Percentiles rank a stretch among this genome's conserved stretches.
phyloP scores from a whole-genome alignment of 768 basidiomycete genomes.

The Suillus clintonianus region DNA sequence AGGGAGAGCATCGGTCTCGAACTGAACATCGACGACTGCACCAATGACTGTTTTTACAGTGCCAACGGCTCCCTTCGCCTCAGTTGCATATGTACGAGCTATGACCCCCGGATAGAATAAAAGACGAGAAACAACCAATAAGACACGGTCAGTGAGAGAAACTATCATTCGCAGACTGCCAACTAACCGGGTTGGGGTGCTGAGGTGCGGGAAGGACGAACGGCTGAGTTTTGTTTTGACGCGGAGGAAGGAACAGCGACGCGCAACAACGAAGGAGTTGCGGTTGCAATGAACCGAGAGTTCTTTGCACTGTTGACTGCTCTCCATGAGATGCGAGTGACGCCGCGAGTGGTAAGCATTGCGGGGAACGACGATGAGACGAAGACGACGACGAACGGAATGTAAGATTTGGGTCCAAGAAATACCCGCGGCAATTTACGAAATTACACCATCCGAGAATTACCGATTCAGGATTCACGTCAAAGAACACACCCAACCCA shows the following conservation, averaged over 20 bases:
- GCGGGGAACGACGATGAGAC: constrained; percentile 39
- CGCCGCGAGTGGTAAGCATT: constrained; percentile 87
- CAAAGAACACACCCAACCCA: neutral
- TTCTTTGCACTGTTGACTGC: constrained; percentile 74
- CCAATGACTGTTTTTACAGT: constrained; percentile 98
- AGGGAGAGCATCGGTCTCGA: constrained; percentile 87
- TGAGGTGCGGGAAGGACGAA: constrained; percentile 52
- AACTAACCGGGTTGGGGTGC: constrained; percentile 55
- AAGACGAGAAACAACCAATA: neutral
- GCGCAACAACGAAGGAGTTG: constrained; percentile 57
- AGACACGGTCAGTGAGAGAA: constrained; percentile 3
- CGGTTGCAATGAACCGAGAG: constrained; percentile 82
- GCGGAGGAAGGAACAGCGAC: constrained; percentile 46
- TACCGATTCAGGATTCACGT: neutral
- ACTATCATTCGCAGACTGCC: neutral
- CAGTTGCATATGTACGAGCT: constrained; percentile 91
- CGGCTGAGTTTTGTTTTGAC: constrained; percentile 46
- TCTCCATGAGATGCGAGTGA: constrained; percentile 86
- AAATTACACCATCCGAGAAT: neutral
- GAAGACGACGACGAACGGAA: constrained; percentile 19
- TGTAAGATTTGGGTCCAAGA: constrained; percentile 25
- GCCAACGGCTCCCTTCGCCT: constrained; percentile 73
- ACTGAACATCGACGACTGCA: constrained; percentile 99
- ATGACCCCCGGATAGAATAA: constrained; percentile 9
- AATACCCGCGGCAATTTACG: constrained; percentile 23